A percentile compares a stretch with the other conserved stretches of the same genome.
Evolutionary conservation across 176 grass and related monocot species (phyloP).

Genomic region (Chrysopogon serrulatus): DNA sequence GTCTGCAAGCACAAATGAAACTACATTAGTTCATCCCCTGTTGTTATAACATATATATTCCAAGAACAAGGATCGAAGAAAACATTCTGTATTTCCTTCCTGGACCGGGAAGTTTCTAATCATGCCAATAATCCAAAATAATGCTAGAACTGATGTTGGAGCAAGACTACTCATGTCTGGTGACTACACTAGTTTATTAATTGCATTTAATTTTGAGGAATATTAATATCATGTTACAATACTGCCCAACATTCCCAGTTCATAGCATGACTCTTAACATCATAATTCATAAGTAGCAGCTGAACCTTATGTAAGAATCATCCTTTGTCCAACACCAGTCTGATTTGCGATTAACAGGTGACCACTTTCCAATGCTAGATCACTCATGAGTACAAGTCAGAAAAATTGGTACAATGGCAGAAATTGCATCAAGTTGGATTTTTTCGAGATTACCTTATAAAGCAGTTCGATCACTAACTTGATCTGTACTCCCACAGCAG

Average conservation of each 20-base stretch:
- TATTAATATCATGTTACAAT: neutral
- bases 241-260: neutral
- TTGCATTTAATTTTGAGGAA: conserved; percentile 2
- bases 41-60: neutral
- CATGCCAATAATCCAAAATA: neutral
- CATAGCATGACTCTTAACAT: neutral
- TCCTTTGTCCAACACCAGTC: neutral
- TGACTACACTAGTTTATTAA: conserved; percentile 1
- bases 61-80: neutral
- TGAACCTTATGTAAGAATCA: neutral
- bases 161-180: neutral
- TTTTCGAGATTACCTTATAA: conserved; percentile 45
- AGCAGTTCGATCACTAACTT: conserved; percentile 76
- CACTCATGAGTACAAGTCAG: neutral
- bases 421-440: neutral
- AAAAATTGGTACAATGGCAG: neutral
- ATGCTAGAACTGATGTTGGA: neutral
- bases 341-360: neutral
- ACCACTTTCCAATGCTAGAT: neutral
- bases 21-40: neutral
- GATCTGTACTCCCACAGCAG: conserved; percentile 60
- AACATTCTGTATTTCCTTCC: neutral
- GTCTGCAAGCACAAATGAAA: conserved; percentile 50
- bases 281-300: neutral
- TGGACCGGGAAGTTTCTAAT: neutral